Evolutionary conservation across 2,329 filamentous ascomycete genomes (phyloP).

Genomic region (Neopestalotiopsis rosae): DNA sequence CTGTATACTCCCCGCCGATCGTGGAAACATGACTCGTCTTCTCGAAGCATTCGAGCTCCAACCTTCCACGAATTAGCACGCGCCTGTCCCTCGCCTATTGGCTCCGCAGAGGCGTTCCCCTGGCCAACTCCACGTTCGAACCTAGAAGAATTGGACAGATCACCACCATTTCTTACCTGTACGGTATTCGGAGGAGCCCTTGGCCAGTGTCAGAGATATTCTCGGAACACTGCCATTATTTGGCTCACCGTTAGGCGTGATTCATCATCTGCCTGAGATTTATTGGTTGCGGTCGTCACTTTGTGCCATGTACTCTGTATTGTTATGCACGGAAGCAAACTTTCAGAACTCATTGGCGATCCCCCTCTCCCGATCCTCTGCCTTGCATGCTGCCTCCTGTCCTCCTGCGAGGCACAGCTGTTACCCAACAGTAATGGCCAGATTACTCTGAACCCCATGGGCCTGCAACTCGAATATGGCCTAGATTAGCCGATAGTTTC

Average conservation of each 20-base stretch:
- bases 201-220: neutral
- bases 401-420: neutral
- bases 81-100: neutral
- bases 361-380: neutral
- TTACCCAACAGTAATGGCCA: neutral
- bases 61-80: neutral
- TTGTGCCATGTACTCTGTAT: neutral
- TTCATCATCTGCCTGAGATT: constrained; percentile 4
- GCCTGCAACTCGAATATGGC: neutral
- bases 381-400: no score
- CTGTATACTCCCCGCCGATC: constrained; percentile 2
- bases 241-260: neutral
- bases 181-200: neutral
- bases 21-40: constrained; percentile 3
- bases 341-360: neutral
- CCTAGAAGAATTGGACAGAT: constrained; percentile 1
- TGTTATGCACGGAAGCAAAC: neutral
- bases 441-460: neutral
- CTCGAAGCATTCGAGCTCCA: neutral
- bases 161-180: neutral
- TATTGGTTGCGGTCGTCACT: neutral
- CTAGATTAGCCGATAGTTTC: neutral
- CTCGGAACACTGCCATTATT: neutral
- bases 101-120: neutral
- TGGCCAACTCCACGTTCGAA: neutral